Base-by-base conservation (phyloP, 1,284 basidiomycete species). In the Prillingera fragicola region DNA sequence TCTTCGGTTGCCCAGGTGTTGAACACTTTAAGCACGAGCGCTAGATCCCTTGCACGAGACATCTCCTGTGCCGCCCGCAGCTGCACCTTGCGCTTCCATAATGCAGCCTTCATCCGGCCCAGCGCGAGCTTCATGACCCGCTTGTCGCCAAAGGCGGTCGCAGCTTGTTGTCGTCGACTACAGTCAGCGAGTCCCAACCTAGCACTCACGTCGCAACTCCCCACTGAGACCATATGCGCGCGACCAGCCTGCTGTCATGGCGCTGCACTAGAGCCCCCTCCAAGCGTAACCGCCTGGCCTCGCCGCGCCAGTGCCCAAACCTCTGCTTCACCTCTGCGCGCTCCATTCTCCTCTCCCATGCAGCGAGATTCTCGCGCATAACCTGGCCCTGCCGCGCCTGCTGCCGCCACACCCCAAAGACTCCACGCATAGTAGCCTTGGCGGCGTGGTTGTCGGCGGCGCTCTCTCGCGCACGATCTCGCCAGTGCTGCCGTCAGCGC, bases 181-280 rank as follows among this genome's bases (percentile, higher is more conserved):
- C 18, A 22, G 19, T 9, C 6, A 22, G 21, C 1, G 17, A 35
- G 10, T n/a, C 27, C 10, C 27, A 28, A 10, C 27, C 10, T n/a
- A 19, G 19, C 3, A 47, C 56, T 42, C 21, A 61, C 59, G 42
- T 50, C 4, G 39, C 37, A 25, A 44, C 27, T 3, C 46, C 45
- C 60, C 60, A 63, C 13, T 54, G 43, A 5, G 49, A 42, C 54
- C 51, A 63, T 5, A 38, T 39, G 12, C 52, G 44, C n/a, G 29
- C 27, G 4, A 54, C 21, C n/a, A 55, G n/a, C 15, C 36, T 29
- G 8, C 14, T 8, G 4, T 59, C 48, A 3, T 41, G 38, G 3
- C 19, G 19, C 22, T 8, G n/a, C 18, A 37, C 24, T 13, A 56
- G 21, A 4, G 38, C 19, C 6, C 38, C 35, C 33, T 56, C 57